phyloP scores from a whole-genome alignment of 768 basidiomycete genomes.

The Kwoniella dendrophila region DNA sequence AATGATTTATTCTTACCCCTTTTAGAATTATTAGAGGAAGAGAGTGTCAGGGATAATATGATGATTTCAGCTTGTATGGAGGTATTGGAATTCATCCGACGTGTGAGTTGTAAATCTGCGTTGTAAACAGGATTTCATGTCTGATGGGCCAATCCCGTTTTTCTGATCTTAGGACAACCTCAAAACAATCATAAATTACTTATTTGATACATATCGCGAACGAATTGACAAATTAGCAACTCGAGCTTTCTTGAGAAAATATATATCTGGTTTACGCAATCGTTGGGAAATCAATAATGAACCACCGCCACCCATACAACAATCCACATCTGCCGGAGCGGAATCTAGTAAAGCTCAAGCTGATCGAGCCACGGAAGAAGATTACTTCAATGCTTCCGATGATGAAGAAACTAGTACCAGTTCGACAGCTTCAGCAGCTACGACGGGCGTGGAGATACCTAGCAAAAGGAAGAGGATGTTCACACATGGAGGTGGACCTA shows the following conservation, averaged over 20 bases:
- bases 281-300: slow-evolving; percentile 90
- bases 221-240: slow-evolving; percentile 68
- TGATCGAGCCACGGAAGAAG: slow-evolving; percentile 74
- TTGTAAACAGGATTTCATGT: background rate
- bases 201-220: slow-evolving; percentile 75
- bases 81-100: slow-evolving; percentile 86
- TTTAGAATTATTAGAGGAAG: slow-evolving; percentile 77
- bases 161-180: slow-evolving; percentile 71
- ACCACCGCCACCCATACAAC: slow-evolving; percentile 50
- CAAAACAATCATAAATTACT: slow-evolving; percentile 77
- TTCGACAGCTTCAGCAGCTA: slow-evolving; percentile 20
- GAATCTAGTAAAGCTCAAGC: slow-evolving; percentile 30
- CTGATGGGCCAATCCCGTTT: background rate
- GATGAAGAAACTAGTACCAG: slow-evolving; percentile 61
- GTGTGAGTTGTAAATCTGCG: slow-evolving; percentile 65
- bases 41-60: slow-evolving; percentile 85
- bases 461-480: slow-evolving; percentile 54
- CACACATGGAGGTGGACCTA: slow-evolving; percentile 58
- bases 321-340: slow-evolving; percentile 20
- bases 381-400: slow-evolving; percentile 88
- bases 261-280: slow-evolving; percentile 42
- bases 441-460: slow-evolving; percentile 4
- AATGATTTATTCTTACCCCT: slow-evolving; percentile 81
- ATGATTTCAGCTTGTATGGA: slow-evolving; percentile 94
- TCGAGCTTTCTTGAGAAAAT: slow-evolving; percentile 66